Evolutionary conservation across 1,284 basidiomycete species (phyloP).

Genomic region (Coniferiporia weirii): DNA sequence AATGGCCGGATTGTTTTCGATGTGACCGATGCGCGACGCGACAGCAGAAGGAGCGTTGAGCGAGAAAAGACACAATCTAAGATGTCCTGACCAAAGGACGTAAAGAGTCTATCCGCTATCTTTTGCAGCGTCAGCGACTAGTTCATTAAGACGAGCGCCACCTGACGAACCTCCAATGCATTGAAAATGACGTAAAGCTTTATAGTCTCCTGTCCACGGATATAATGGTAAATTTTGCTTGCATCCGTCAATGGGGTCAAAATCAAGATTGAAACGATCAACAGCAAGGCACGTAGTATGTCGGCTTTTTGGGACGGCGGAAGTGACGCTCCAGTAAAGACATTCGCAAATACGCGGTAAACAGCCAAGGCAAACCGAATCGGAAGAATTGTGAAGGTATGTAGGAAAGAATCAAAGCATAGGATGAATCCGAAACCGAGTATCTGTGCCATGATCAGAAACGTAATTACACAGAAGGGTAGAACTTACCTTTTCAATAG

Average conservation of each 20-base stretch:
- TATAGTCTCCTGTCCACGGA: constrained; percentile 98
- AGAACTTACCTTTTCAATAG: constrained; percentile 79
- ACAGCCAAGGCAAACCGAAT: constrained; percentile 78
- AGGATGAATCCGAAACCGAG: constrained; percentile 90
- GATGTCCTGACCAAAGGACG: constrained; percentile 97
- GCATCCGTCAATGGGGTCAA: constrained; percentile 86
- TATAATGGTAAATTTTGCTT: constrained; percentile 98
- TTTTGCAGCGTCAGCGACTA: constrained; percentile 30
- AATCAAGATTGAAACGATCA: constrained; percentile 72
- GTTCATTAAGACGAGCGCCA: neutral
- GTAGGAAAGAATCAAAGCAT: constrained; percentile 95
- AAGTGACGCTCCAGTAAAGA: constrained; percentile 49
- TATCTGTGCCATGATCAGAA: constrained; percentile 48
- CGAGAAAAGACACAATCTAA: constrained; percentile 95
- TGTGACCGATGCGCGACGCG: constrained; percentile 53
- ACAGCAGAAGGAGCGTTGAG: constrained; percentile 79
- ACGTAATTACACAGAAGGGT: neutral
- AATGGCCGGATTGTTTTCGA: constrained; percentile 70
- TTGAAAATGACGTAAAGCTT: constrained; percentile 99
- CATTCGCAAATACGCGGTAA: constrained; percentile 50
- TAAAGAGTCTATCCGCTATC: constrained; percentile 94
- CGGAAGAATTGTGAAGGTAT: constrained; percentile 96
- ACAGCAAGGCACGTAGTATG: constrained; percentile 75
- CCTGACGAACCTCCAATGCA: constrained; percentile 74
- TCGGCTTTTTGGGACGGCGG: constrained; percentile 91